Conservation (phyloP, 106 monocot species). For the Acorus gramineus region DNA sequence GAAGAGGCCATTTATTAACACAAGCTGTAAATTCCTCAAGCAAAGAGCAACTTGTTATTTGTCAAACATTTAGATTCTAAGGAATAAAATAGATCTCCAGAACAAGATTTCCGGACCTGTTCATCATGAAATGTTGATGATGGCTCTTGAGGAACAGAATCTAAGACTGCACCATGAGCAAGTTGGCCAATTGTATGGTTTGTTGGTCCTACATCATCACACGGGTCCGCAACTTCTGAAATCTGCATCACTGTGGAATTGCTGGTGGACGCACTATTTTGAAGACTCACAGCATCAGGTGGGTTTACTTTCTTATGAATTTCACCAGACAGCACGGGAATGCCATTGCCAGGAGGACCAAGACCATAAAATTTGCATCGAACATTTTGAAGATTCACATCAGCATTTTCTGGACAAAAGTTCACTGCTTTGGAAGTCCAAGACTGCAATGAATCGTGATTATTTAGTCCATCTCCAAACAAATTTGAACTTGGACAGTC, state of each 20-base stretch:
- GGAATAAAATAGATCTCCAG: too few relatives aligned
- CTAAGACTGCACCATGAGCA: conserved; percentile 1
- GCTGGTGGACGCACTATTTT: conserved; percentile 5
- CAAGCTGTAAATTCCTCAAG: too few relatives aligned
- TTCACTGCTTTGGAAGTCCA: conserved; percentile 5
- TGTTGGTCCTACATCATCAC: conserved; percentile 9
- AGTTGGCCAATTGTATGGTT: conserved; percentile 4
- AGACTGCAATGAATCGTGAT: background rate
- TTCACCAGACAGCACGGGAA: background rate
- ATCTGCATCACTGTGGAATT: background rate
- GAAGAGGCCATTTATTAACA: too few relatives aligned
- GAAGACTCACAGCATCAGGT: conserved; percentile 5
- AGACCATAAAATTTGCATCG: conserved; percentile 4
- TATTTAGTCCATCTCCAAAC: conserved; percentile 3
- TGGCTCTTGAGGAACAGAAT: conserved; percentile 10
- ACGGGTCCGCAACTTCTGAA: conserved; percentile 9
- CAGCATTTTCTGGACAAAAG: background rate
- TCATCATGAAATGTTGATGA: conserved; percentile 9
- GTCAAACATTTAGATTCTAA: too few relatives aligned
- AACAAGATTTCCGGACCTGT: conserved; percentile 12
- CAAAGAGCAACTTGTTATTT: too few relatives aligned
- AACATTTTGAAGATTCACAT: conserved; percentile 7
- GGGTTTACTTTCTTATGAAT: conserved; percentile 7
- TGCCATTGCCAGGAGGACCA: conserved; percentile 12
- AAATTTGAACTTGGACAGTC: conserved; percentile 3